phyloP scores from a whole-genome alignment of 2,329 filamentous ascomycete species.

The Neurospora sp. region DNA sequence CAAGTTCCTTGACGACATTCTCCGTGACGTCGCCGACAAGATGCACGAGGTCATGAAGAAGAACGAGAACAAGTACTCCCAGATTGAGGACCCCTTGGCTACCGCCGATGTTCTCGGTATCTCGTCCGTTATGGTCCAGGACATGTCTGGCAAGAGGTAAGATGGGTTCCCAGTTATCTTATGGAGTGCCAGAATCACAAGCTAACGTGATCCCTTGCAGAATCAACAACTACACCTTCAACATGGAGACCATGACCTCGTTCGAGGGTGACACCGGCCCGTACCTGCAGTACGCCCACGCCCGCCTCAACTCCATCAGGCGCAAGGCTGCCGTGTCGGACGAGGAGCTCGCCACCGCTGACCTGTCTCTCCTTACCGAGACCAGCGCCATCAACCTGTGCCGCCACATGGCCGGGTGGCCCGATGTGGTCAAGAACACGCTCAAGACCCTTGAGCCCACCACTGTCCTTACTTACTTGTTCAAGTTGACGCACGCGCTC shows the following conservation, averaged over 20 bases:
- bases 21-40: slow-evolving; percentile 74
- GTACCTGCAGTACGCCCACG: slow-evolving; percentile 76
- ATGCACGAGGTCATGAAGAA: slow-evolving; percentile 97
- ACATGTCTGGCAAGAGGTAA: slow-evolving; percentile 89
- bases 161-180: slow-evolving; percentile 14
- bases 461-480: slow-evolving; percentile 51
- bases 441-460: slow-evolving; percentile 69
- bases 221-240: slow-evolving; percentile 61
- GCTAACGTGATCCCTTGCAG: slow-evolving; percentile 23
- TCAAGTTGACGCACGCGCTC: slow-evolving; percentile 76
- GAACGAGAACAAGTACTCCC: slow-evolving; percentile 82
- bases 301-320: slow-evolving; percentile 57
- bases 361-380: slow-evolving; percentile 60
- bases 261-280: slow-evolving; percentile 81
- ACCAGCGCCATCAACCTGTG: slow-evolving; percentile 63
- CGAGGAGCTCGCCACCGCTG: slow-evolving; percentile 50
- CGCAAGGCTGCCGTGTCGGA: slow-evolving; percentile 43
- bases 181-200: not conserved
- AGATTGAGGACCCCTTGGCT: slow-evolving; percentile 72
- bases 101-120: slow-evolving; percentile 87
- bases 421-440: slow-evolving; percentile 75
- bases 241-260: slow-evolving; percentile 72
- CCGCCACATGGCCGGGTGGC: slow-evolving; percentile 71
- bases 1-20: slow-evolving; percentile 63
- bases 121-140: slow-evolving; percentile 93